phyloP scores from a whole-genome alignment of 2,329 filamentous ascomycete species.

The Fusarium longipes region DNA sequence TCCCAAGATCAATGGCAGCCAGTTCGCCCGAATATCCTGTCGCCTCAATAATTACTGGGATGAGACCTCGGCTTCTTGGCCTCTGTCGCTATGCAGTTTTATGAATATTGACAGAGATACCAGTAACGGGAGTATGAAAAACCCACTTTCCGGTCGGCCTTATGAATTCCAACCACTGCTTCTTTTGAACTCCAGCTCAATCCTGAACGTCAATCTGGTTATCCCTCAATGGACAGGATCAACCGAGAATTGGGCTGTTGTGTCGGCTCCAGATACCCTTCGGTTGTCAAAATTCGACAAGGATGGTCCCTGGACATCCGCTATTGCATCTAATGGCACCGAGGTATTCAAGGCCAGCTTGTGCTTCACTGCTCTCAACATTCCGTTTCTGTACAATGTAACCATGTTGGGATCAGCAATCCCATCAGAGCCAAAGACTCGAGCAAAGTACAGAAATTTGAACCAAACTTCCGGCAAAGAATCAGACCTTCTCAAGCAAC shows the following conservation, averaged over 20 bases:
- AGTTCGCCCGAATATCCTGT: not conserved
- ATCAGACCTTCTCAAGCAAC: not conserved
- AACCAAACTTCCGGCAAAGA: not conserved
- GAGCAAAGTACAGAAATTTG: not conserved
- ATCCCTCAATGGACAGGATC: not conserved
- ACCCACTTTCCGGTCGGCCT: constrained; percentile 3
- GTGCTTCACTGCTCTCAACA: not conserved
- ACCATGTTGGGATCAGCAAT: constrained; percentile 12
- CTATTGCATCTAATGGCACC: rapidly evolving
- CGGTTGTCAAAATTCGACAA: not conserved
- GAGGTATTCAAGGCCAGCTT: not conserved
- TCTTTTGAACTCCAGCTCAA: constrained; percentile 4
- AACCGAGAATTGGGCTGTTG: rapidly evolving
- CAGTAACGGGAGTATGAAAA: rapidly evolving
- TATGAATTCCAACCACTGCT: constrained; percentile 3
- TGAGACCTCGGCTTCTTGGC: not conserved
- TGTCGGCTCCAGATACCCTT: not conserved
- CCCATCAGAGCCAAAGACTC: not conserved
- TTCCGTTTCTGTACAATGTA: constrained; percentile 3
- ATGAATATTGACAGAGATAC: not conserved
- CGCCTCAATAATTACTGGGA: constrained; percentile 7
- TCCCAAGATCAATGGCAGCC: rapidly evolving
- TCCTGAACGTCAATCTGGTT: not conserved
- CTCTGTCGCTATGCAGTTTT: constrained; percentile 3
- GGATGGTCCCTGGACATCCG: not conserved